Evolutionary conservation across 2,329 filamentous ascomycete species (phyloP), one percentile per base, ranked within the genome.

Genomic region (Dendryphion nanum): DNA sequence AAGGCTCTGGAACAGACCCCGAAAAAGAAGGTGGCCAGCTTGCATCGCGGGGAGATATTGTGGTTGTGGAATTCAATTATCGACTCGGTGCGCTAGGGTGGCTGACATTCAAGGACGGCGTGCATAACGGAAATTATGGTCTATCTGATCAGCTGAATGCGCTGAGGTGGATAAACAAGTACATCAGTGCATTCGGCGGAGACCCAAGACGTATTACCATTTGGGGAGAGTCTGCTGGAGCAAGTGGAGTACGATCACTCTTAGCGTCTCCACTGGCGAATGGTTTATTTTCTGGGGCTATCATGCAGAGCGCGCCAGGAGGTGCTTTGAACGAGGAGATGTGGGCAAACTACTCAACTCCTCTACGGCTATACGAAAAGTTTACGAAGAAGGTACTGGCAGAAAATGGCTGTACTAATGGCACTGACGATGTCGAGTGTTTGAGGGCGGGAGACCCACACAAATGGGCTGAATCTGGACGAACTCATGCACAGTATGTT

Each of bases 101-200:
- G 18, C 17, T 45, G 6, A n/a, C 42, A 8, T 40, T 45, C 33
- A 24, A 35, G 17, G 37, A 42, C 26, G 36, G 68, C 8, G 50
- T 59, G 10, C 69, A 66, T 2, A 68, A 68, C 16, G 71, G 70
- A 7, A 74, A 74, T 37, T 72, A 61, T 31, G 70, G 66, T 3
- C 53, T 74, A 7, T 63, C 61, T 3, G 71, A 74, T 47, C 69
- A 73, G 51, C 62, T 73, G 35, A 65, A 64, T 15, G 63, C 75
- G 2, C 55, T 85, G 31, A 50, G 73, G 30, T 85, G 81, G 81
- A 71, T 83, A 0, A 68, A 77, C 48, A 60, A 71, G 14, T 64
- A 84, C 42, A 82, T 85, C 23, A 28, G 17, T 6, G 24, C 23
- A 6, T 51, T 51, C 23, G 48, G 78, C 3, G 79, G 79, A 1